Base-by-base conservation (phyloP, 208 protist species). In the Leishmania amazonensis region DNA sequence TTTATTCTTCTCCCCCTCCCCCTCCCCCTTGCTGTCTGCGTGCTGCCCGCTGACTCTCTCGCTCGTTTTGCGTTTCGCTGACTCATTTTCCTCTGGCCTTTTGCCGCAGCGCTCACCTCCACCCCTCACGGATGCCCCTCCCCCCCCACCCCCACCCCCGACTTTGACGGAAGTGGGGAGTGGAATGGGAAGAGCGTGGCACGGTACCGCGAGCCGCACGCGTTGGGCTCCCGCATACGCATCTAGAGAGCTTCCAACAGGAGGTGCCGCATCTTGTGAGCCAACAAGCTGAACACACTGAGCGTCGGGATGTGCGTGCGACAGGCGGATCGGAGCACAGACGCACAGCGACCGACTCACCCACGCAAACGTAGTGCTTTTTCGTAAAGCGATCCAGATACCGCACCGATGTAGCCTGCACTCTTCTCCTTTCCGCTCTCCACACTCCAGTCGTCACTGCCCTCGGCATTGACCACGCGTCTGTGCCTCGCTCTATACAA, bases 401-500 rank as follows among this genome's bases (percentile, higher is more conserved):
- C 67, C 51, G 31, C 31, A 49, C 47, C 24, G 2, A 49, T 62
- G 73, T 76, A 58, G 35, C 45, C 15, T 47, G 73, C 73, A 40
- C 73, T 40, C 21, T 28, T 53, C 11, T 51, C 60, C 78, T 74
- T 53, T 74, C 28, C 24, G 35, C 35, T 51, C 31, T 21, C 8
- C 40, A 24, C 19, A 7, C n/a, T 21, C 21, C 51, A 38, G n/a
- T 51, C 42, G 28, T 40, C 24, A 15, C 9, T 53, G n/a, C 5
- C 42, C 11, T 75, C 38, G 6, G 28, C 11, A 49, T 74, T 47
- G 31, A 24, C 19, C 58, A 73, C 19, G 17, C 45, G 21, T 54
- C 68, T 35, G 45, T 31, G 68, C 68, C 68, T 74, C 42, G 21
- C 13, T 74, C 38, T 74, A 74, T 53, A 74, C 11, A 49, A 53